A percentile compares a stretch with the other conserved stretches of the same genome.
phyloP scores from a whole-genome alignment of 768 basidiomycete genomes.

The Scleroderma bovista region DNA sequence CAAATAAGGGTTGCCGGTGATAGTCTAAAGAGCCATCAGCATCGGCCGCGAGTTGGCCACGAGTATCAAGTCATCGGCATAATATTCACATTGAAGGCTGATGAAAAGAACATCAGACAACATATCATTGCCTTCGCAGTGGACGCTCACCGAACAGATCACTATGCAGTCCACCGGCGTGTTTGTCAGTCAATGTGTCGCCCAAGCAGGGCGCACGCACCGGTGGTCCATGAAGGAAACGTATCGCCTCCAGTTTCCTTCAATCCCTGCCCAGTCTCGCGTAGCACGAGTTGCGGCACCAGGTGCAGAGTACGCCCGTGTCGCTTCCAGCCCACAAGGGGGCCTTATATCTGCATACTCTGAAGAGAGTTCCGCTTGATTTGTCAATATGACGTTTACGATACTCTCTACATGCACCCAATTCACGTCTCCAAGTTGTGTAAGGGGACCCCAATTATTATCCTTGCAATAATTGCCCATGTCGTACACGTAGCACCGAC shows the following conservation, averaged over 20 bases:
- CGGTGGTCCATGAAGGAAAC: conserved; percentile 79
- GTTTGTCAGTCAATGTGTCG: conserved; percentile 28
- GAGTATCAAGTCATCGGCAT: background rate
- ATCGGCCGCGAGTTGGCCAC: too few species aligned
- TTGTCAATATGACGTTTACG: conserved; percentile 47
- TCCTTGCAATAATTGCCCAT: conserved; percentile 49
- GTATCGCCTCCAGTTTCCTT: conserved; percentile 69
- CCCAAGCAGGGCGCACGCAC: conserved; percentile 33
- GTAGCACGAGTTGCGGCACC: conserved; percentile 26
- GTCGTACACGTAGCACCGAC: conserved; percentile 60
- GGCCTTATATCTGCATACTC: conserved; percentile 37
- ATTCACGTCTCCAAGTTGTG: conserved; percentile 38
- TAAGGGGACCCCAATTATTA: conserved; percentile 59
- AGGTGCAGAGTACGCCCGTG: conserved; percentile 51
- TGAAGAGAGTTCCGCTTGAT: conserved; percentile 43
- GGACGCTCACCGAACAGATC: conserved; percentile 20
- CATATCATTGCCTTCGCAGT: background rate
- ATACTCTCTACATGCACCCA: conserved; percentile 64
- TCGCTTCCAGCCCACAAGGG: conserved; percentile 45
- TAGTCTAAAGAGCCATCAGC: background rate
- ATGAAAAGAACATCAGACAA: background rate
- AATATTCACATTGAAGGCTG: conserved; percentile 47
- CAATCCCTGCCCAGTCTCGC: conserved; percentile 69
- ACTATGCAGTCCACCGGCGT: conserved; percentile 4
- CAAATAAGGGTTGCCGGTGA: conserved; percentile 18